Conservation (phyloP, 441 rosid species). For the Lepidium campestre region DNA sequence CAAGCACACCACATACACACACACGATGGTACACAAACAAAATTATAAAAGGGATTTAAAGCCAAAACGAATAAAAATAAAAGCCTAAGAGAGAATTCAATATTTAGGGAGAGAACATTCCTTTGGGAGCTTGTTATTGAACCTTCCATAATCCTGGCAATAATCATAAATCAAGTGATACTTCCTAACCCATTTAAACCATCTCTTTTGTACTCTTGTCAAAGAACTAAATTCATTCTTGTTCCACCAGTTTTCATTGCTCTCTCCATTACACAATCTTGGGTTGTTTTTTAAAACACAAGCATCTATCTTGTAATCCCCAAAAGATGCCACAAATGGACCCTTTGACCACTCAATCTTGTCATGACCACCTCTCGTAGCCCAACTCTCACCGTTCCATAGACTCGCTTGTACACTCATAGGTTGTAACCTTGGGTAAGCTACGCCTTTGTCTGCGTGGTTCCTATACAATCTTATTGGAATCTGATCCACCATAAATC, state of each 20-base stretch:
- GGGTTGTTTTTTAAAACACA: constrained; percentile 63
- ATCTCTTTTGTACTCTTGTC: constrained; percentile 49
- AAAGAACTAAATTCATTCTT: constrained; percentile 35
- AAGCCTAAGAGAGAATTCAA: constrained; percentile 10
- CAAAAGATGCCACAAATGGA: constrained; percentile 67
- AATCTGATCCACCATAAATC: constrained; percentile 68
- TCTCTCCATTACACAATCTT: constrained; percentile 50
- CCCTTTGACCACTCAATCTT: constrained; percentile 72
- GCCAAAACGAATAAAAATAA: neutral
- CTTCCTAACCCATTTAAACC: constrained; percentile 82
- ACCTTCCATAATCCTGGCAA: constrained; percentile 63
- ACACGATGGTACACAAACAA: neutral
- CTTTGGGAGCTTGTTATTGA: constrained; percentile 43
- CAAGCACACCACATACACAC: too few relatives aligned
- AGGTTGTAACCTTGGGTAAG: constrained; percentile 70
- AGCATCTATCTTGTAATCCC: constrained; percentile 58
- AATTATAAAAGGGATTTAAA: neutral
- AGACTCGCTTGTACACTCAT: constrained; percentile 59
- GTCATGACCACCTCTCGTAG: constrained; percentile 72
- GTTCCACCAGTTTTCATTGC: constrained; percentile 72
- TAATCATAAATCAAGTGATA: constrained; percentile 74
- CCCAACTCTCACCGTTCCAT: constrained; percentile 91
- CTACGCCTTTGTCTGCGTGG: constrained; percentile 66
- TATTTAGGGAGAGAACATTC: constrained; percentile 50
- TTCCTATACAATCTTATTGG: constrained; percentile 75